Base-by-base conservation (phyloP, 306 rosid species). In the Coriaria nepalensis region DNA sequence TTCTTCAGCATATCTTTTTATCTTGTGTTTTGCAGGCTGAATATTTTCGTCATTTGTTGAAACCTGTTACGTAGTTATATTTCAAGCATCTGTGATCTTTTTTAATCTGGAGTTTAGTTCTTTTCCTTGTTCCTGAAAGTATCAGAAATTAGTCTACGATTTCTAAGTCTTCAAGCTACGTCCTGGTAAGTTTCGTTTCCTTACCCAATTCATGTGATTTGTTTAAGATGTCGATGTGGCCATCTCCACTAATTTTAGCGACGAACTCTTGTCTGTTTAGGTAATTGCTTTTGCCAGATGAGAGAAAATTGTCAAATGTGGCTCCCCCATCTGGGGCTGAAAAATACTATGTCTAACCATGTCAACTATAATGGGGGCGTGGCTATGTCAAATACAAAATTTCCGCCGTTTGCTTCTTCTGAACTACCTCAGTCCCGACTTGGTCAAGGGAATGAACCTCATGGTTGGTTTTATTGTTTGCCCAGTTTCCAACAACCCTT, bases 61-160 rank as follows among this genome's bases (percentile, higher is more conserved):
- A 92, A 63, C 98, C 98, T 66, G 98, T 92, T 7, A 92, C 98
- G 98, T 92, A 92, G 93, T 46, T 62, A 68, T 7, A 55, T 63
- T 70, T 46, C 36, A 12, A 47, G 36, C 55, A 45, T 62, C 55
- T 40, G 49, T 60, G 61, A 74, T 77, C 69, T 52, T 72, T 72
- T 54, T 65, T 79, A 75, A 85, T 67, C 70, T 43, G 80, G 94
- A 70, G 68, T 51, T 63, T 82, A 52, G 69, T 73, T 75, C 43
- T 68, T 85, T 82, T 71, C 55, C 52, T 75, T 73, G 64, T 77
- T 73, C 77, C 78, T 65, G 69, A 60, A 68, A 71, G 68, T 63
- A 53, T 47, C 50, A 52, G 69, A 72, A 61, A 65, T 57, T 70
- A 60, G 65, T 64, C 67, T 71, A 51, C 78, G 57, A 67, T 55